Conservation (phyloP, 192 early-diverging fungal genomes). For the Rhizophlyctis rosea region DNA sequence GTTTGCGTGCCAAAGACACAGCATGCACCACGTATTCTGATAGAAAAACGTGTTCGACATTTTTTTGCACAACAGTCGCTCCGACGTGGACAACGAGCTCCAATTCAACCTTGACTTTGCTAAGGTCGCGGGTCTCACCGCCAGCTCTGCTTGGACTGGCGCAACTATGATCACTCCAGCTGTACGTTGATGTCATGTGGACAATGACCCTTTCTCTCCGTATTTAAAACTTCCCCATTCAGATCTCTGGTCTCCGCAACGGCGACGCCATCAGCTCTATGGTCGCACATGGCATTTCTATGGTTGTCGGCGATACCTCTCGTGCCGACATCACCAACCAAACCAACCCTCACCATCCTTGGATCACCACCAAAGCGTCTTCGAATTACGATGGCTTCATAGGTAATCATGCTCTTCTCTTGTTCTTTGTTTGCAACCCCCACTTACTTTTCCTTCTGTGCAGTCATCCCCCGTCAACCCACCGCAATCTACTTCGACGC, state of each 20-base stretch:
- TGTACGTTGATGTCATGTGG: no score
- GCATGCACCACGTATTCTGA: no score
- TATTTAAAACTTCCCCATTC: not conserved
- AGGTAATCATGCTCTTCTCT: no score
- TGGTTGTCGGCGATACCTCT: conserved; percentile 36
- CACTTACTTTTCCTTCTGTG: no score
- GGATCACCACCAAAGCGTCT: conserved; percentile 32
- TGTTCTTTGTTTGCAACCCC: no score
- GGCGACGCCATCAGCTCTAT: conserved; percentile 38
- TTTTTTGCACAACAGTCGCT: no score
- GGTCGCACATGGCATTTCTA: conserved; percentile 32
- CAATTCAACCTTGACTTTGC: conserved; percentile 46
- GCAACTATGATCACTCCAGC: conserved; percentile 40
- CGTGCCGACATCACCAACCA: conserved; percentile 19
- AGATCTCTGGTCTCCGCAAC: conserved; percentile 46
- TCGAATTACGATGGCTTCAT: conserved; percentile 43
- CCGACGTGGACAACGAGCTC: conserved; percentile 39
- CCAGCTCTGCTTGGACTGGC: conserved; percentile 15
- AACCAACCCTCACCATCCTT: conserved; percentile 23
- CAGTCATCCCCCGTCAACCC: conserved; percentile 38
- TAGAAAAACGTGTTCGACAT: no score
- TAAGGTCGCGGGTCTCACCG: conserved; percentile 20
- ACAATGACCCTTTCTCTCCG: not conserved
- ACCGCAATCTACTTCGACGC: conserved; percentile 39
- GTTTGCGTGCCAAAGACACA: no score